These are phyloP conservation scores for Chytriomyces confervae DNA, from an alignment of 192 early-diverging fungal genomes.

Conservation along the genomic window DNA sequence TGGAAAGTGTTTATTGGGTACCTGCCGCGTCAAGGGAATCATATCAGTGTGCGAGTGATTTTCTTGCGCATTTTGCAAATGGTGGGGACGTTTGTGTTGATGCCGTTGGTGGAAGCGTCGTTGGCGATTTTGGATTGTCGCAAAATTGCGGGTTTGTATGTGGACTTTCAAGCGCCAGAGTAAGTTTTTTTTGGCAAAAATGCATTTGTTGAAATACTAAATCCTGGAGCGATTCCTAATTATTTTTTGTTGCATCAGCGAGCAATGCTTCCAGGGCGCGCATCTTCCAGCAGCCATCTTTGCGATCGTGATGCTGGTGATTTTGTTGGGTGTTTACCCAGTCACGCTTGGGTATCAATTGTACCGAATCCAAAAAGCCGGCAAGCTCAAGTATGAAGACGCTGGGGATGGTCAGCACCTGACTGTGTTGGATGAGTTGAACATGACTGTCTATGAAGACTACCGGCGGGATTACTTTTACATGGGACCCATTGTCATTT, in stretches of 20 bases:
- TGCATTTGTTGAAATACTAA: not conserved
- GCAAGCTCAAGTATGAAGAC: not conserved
- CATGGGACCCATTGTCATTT: constrained; percentile 28
- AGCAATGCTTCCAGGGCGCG: constrained; percentile 5
- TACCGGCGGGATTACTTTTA: constrained; percentile 28
- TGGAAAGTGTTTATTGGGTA: constrained; percentile 8
- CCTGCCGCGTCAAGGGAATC: constrained; percentile 17
- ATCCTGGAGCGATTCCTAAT: too few relatives aligned
- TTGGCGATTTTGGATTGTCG: constrained; percentile 23
- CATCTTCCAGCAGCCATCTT: constrained; percentile 16
- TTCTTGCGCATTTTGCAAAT: constrained; percentile 12
- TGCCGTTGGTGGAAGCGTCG: constrained; percentile 30
- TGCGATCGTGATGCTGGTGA: constrained; percentile 10
- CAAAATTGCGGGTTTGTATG: constrained; percentile 1
- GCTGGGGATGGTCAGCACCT: not conserved
- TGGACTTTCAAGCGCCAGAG: constrained; percentile 31
- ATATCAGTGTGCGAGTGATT: constrained; percentile 22
- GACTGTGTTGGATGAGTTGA: constrained; percentile 15
- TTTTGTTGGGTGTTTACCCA: constrained; percentile 20
- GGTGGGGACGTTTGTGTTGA: constrained; percentile 14
- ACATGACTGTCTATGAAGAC: constrained; percentile 15
- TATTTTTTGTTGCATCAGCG: not conserved
- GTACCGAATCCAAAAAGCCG: constrained; percentile 2
- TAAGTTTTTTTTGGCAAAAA: constrained; percentile 8
- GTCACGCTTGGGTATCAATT: not conserved